These are phyloP conservation scores for Pythium dissimile DNA, from an alignment of 352 stramenopile species.

Conservation along the genomic window DNA sequence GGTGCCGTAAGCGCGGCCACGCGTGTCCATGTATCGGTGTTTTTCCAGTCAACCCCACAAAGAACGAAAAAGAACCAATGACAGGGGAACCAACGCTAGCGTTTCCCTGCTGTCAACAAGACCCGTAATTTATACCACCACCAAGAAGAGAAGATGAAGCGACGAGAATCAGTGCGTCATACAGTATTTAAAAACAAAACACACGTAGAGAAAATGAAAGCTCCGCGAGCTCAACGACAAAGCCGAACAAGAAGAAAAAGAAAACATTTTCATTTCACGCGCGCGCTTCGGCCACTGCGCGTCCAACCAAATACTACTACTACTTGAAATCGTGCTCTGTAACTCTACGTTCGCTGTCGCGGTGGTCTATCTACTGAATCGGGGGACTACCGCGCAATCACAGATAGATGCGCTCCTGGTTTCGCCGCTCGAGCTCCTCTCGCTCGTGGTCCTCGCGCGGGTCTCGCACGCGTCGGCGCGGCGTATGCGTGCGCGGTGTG, in stretches of 20 bases:
- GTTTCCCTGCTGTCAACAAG: no score
- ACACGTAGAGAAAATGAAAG: not conserved
- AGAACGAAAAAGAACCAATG: no score
- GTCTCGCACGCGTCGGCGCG: conserved; percentile 5
- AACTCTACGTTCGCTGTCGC: no score
- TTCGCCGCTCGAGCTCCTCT: conserved; percentile 7
- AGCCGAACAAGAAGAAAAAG: not conserved
- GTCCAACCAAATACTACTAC: not conserved
- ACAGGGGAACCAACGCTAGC: no score
- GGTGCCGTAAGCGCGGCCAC: conserved; percentile 18
- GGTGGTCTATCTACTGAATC: no score
- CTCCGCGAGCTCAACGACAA: not conserved
- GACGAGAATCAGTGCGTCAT: conserved; percentile 15
- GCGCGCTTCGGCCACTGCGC: not conserved
- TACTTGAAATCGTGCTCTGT: not conserved
- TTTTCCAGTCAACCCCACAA: no score
- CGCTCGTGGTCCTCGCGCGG: not conserved
- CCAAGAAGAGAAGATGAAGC: not conserved
- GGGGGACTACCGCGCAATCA: not conserved
- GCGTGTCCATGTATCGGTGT: no score
- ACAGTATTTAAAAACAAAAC: no score
- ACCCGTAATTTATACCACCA: conserved; percentile 3
- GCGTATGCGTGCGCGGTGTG: not conserved
- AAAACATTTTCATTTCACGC: conserved; percentile 1
- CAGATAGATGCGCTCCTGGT: conserved; percentile 1